Base-by-base conservation (phyloP, 2,329 filamentous ascomycete species). In the Colletotrichum simmondsii region DNA sequence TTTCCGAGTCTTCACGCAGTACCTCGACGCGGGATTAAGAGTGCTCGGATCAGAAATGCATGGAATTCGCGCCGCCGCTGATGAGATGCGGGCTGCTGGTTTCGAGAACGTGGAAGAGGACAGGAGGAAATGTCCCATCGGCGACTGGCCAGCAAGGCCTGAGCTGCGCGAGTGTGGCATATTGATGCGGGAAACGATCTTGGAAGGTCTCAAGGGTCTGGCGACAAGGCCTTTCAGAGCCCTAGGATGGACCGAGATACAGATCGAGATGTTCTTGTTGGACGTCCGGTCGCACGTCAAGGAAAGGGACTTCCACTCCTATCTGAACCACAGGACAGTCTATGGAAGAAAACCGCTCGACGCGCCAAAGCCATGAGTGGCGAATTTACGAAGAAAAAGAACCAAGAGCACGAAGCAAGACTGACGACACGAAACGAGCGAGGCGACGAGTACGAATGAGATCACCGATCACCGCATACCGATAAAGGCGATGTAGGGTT, bases 91-190 rank as follows among this genome's bases (percentile, higher is more conserved):
- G 2, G 77, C 76, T 2, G 81, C 83, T 7, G 87, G 87, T 5
- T 89, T 88, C 77, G 76, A 79, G 46, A 77, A 80, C 24, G 75
- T 88, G 32, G 75, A 75, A 4, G 81, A 83, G 75, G 83, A 84
- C 72, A 80, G 80, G 26, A 82, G 86, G 28, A 88, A 88, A 76
- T 84, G 83, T 8, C 87, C 87, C 4, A 77, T 88, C 2, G 87
- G 87, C 19, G 78, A 83, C 3, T 89, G 87, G 87, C 76, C 80
- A 30, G 80, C 83, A 4, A 81, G 87, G 24, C 81, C 84, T 59
- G 81, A 85, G 46, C 52, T 74, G 53, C 71, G 75, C 10, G 63
- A 74, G 53, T 87, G 85, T 74, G 87, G 87, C 2, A 79, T 85
- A 37, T 81, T 88, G 28, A 76, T 88, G 71, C 80, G 85, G 42